Conservation (phyloP, 2,329 filamentous ascomycete species). For the Dothiorella sarmentorum region DNA sequence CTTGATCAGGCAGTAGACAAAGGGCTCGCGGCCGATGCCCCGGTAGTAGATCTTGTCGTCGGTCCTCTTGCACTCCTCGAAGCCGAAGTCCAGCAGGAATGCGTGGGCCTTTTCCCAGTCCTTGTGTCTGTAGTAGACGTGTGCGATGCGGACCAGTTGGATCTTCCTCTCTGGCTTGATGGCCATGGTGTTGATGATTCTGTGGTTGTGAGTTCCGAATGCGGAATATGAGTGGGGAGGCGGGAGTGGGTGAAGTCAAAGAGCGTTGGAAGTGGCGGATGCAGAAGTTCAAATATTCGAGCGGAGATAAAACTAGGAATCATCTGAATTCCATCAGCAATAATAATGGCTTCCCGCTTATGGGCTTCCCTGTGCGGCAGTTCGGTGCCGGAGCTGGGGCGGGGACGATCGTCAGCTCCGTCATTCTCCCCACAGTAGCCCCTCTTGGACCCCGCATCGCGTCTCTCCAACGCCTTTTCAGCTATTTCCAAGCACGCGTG, state of each 20-base stretch:
- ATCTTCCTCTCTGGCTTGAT: conserved; percentile 14
- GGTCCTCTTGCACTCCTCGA: conserved; percentile 18
- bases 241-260: neutral
- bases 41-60: conserved; percentile 50
- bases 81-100: conserved; percentile 23
- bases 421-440: conserved; percentile 14
- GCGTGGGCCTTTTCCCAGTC: conserved; percentile 20
- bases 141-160: conserved; percentile 16
- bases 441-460: conserved; percentile 10
- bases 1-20: conserved; percentile 50
- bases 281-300: neutral
- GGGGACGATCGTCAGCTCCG: conserved; percentile 16
- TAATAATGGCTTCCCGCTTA: no score
- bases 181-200: conserved; percentile 1
- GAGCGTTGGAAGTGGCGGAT: neutral
- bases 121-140: conserved; percentile 23
- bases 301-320: conserved; percentile 9
- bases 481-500: neutral
- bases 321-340: neutral
- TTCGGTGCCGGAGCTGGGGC: conserved; percentile 6
- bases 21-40: conserved; percentile 58
- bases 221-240: neutral
- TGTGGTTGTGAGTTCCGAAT: neutral
- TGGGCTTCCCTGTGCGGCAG: no score
- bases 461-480: neutral